Conservation (phyloP, 139 green algal species). For the Trebouxia sp. region DNA sequence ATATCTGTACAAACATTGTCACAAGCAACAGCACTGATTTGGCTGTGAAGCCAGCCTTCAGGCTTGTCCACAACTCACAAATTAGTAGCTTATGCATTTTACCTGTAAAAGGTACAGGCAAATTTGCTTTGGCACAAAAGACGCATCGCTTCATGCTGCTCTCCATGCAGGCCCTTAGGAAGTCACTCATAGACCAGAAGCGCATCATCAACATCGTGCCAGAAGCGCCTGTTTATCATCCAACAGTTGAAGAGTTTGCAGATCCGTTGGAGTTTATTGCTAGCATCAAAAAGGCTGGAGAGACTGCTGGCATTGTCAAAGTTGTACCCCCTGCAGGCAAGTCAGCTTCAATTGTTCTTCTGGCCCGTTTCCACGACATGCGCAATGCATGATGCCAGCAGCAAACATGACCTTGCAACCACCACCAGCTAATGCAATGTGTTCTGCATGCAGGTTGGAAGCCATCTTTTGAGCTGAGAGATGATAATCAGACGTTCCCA, state of each 20-base stretch:
- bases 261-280: constrained; percentile 35
- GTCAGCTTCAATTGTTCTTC: too few relatives aligned
- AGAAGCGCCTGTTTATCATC: constrained; percentile 39
- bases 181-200: constrained; percentile 18
- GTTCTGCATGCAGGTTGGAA: constrained; percentile 17
- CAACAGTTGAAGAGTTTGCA: constrained; percentile 39
- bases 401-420: too few relatives aligned
- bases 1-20: too few relatives aligned
- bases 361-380: too few relatives aligned
- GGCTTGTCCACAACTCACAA: too few relatives aligned
- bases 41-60: too few relatives aligned
- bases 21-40: too few relatives aligned
- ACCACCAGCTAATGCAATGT: background rate
- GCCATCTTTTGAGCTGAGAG: constrained; percentile 11
- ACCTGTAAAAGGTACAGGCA: too few relatives aligned
- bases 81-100: too few relatives aligned
- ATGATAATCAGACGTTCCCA: constrained; percentile 10
- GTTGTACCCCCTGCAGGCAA: constrained; percentile 35
- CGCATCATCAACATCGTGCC: constrained; percentile 24
- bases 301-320: constrained; percentile 32
- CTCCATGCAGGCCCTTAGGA: constrained; percentile 25
- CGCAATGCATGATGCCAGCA: too few relatives aligned
- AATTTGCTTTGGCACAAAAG: background rate
- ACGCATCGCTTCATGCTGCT: background rate
- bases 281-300: constrained; percentile 28